Evolutionary conservation across 495 filamentous ascomycete species (phyloP), one percentile per base, ranked within the genome.

Genomic region (Penicillium daleae): DNA sequence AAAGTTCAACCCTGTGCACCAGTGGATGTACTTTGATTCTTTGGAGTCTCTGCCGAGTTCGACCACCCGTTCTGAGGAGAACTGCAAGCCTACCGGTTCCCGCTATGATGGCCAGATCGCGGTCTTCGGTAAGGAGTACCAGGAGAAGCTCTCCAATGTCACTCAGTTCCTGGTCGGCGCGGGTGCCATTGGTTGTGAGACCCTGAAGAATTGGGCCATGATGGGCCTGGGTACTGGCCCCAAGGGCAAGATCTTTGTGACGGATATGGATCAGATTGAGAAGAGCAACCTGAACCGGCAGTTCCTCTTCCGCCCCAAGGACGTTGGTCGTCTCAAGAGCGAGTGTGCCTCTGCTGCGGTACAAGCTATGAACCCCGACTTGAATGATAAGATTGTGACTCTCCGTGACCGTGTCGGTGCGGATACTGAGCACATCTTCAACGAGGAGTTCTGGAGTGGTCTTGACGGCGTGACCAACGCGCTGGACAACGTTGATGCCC

Each of bases 121-220:
- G 9, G 96, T 99, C 1, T 97, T 97, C 66, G 96, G 96, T 54
- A 89, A 85, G 64, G 92, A 97, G 51, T 98, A 87, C 78, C 96
- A 98, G 72, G 90, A 97, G 39, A 97, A 96, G 81, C 81, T 99
- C 66, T 82, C 89, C 56, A 96, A 97, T 69, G 75, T 91, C 42
- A 94, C 86, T 52, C 84, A 97, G 69, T 99, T 99, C 82, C 83
- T 99, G 24, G 96, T 99, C 54, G 96, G 96, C 62, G 91, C 96
- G 26, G 96, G 96, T 62, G 96, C 96, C 60, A 99, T 99, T 73
- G 96, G 96, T 33, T 99, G 96, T 71, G 96, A 99, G 72, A 99
- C 97, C 86, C 81, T 99, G 58, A 99, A 99, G 85, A 98, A 97
- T 74, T 99, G 96, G 95, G 95, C 96, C 27, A 94, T 98, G 93